Base-by-base conservation (phyloP, 805 yeast species). In the Soucietia sequanensis region DNA sequence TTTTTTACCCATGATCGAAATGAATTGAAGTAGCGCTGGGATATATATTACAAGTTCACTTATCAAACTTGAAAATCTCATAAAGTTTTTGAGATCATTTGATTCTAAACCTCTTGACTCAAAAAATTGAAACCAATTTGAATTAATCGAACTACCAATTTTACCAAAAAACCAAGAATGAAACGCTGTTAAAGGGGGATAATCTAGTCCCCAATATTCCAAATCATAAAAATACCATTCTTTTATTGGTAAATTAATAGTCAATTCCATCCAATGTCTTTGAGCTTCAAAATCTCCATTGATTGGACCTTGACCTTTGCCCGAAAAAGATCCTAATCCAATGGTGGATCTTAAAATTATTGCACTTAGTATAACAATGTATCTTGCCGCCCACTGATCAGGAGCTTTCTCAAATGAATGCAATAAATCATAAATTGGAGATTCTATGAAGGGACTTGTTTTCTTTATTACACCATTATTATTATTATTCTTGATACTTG, bases 241-340 rank as follows among this genome's bases (percentile, higher is more conserved):
- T 0, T 65, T 58, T 1, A 87, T 59, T 0, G 96, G 93, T 31
- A 90, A 57, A 47, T 80, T 78, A 25, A 71, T 78, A 0, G 98
- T 91, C 34, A 91, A 68, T 56, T 93, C 99, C 76, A 93, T 73
- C 99, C 99, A 93, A 58, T 91, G 99, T 46, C 99, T 75, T 58
- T 93, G 99, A 0, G 98, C 98, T 58, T 93, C 99, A 52, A 93
- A 91, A 56, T 93, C 99, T 5, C 99, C 99, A 65, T 68, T 80
- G 77, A 87, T 77, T 4, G 98, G 98, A 6, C 84, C 79, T 2
- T 70, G 64, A 6, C 62, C 62, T 41, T 59, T 56, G 0, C 99
- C 99, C 15, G 95, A 87, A 53, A 78, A 90, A 4, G 88, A 74
- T 1, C 98, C 99, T 23, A 90, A 66, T 0, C 96, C 96, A 15